Evolutionary conservation across 2,329 filamentous ascomycete genomes (phyloP).

Genomic region (Lachnellula suecica): DNA sequence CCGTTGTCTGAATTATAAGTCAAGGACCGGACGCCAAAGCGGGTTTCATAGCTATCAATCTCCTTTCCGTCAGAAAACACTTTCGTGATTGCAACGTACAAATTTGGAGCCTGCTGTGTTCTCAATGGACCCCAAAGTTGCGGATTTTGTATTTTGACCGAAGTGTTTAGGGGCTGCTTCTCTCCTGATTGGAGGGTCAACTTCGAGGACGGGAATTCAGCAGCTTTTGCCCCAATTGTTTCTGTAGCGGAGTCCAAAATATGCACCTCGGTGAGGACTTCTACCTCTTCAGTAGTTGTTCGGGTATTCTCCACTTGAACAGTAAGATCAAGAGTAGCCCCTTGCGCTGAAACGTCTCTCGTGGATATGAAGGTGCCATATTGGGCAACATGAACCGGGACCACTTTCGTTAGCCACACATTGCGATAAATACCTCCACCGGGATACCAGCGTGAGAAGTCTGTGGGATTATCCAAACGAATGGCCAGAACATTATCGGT

Average conservation of each 20-base stretch:
- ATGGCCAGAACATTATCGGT: conserved; percentile 46
- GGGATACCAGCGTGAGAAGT: conserved; percentile 54
- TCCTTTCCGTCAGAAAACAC: conserved; percentile 28
- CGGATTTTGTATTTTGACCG: conserved; percentile 32
- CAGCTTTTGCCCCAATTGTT: neutral
- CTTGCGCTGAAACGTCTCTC: conserved; percentile 41
- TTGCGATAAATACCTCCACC: conserved; percentile 54
- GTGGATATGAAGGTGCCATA: conserved; percentile 50
- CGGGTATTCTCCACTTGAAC: conserved; percentile 46
- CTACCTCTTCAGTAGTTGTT: neutral
- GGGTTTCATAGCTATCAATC: conserved; percentile 48
- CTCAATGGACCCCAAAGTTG: conserved; percentile 46
- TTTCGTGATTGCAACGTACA: conserved; percentile 47
- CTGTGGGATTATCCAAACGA: conserved; percentile 47
- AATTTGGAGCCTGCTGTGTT: conserved; percentile 44
- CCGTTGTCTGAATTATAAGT: conserved; percentile 41
- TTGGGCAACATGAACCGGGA: conserved; percentile 46
- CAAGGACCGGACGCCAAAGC: conserved; percentile 48
- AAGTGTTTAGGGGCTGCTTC: conserved; percentile 36
- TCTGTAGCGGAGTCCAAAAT: neutral
- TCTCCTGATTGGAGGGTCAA: conserved; percentile 29
- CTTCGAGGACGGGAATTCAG: neutral
- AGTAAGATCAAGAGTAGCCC: conserved; percentile 43
- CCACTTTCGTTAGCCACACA: conserved; percentile 51
- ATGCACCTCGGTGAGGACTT: conserved; percentile 3